A percentile compares a stretch with the other conserved stretches of the same genome.
Conservation (phyloP, 768 basidiomycete species). For the Tylopilus felleus region DNA sequence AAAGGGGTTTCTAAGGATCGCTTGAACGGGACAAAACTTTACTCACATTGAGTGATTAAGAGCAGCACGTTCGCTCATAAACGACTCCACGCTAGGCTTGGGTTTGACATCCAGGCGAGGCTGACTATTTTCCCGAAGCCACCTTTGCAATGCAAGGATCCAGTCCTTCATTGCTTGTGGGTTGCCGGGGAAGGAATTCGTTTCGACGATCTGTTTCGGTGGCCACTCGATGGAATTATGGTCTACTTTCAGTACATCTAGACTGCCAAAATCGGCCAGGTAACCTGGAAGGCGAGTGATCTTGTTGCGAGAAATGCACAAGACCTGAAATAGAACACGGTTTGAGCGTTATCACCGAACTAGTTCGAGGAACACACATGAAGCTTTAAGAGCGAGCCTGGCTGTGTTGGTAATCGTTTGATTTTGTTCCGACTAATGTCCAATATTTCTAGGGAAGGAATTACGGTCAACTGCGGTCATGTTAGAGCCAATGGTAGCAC, state of each 20-base stretch:
- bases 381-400: slow-evolving; percentile 75
- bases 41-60: slow-evolving; percentile 34
- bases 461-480: slow-evolving; percentile 62
- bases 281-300: slow-evolving; percentile 77
- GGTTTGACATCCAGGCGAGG: slow-evolving; percentile 30
- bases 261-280: slow-evolving; percentile 62
- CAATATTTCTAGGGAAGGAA: slow-evolving; percentile 88
- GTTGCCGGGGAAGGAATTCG: slow-evolving; percentile 39
- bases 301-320: slow-evolving; percentile 84
- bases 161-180: slow-evolving; percentile 62
- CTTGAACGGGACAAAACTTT: neutral
- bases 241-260: slow-evolving; percentile 82
- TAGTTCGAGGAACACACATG: slow-evolving; percentile 44
- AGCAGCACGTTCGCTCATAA: slow-evolving; percentile 40
- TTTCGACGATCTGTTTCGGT: slow-evolving; percentile 53
- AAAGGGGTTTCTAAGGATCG: slow-evolving; percentile 6
- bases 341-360: neutral
- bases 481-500: slow-evolving; percentile 10
- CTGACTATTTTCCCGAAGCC: slow-evolving; percentile 60
- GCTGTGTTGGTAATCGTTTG: slow-evolving; percentile 69
- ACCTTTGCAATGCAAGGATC: slow-evolving; percentile 67
- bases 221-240: slow-evolving; percentile 96
- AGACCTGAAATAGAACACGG: slow-evolving; percentile 51
- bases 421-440: slow-evolving; percentile 95
- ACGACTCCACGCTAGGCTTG: slow-evolving; percentile 47